Conservation (phyloP, 208 protist species). For the Wallacemonas collosoma region DNA sequence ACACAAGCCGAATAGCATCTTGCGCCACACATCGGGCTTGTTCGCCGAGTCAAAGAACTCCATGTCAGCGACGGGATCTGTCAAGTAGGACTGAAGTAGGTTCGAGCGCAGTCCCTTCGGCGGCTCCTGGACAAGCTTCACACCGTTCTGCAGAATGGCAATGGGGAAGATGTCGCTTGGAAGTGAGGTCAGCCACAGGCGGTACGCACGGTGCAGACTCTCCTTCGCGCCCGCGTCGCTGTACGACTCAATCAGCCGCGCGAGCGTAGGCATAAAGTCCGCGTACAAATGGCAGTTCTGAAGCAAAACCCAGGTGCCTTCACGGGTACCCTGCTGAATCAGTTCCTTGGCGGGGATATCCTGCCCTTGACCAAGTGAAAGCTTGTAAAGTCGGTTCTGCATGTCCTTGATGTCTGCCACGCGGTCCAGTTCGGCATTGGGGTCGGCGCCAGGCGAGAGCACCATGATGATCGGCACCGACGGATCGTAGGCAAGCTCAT, state of each 20-base stretch:
- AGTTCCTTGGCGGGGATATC: slow-evolving; percentile 89
- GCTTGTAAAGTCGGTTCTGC: slow-evolving; percentile 83
- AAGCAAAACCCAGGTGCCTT: slow-evolving; percentile 94
- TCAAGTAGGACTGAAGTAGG: slow-evolving; percentile 94
- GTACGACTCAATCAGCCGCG: slow-evolving; percentile 93
- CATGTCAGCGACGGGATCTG: slow-evolving; percentile 84
- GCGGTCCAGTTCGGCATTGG: slow-evolving; percentile 92
- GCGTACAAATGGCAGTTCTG: slow-evolving; percentile 96
- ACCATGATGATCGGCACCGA: slow-evolving; percentile 97
- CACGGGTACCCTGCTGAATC: slow-evolving; percentile 86
- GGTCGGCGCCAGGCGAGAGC: slow-evolving; percentile 97
- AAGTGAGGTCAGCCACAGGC: slow-evolving; percentile 98
- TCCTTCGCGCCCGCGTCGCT: slow-evolving; percentile 86
- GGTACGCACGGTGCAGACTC: slow-evolving; percentile 94
- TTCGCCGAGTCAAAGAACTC: slow-evolving; percentile 85
- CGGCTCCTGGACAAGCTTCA: slow-evolving; percentile 99
- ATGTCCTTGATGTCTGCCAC: slow-evolving; percentile 94
- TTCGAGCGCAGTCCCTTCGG: slow-evolving; percentile 97
- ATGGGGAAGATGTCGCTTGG: slow-evolving; percentile 97
- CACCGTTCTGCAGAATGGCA: slow-evolving; percentile 96
- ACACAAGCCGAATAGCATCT: slow-evolving; percentile 94
- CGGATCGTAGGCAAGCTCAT: slow-evolving; percentile 86
- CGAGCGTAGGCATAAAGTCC: slow-evolving; percentile 95
- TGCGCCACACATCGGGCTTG: slow-evolving; percentile 87
- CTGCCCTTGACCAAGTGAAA: slow-evolving; percentile 97